Evolutionary conservation across 805 yeast species (phyloP), one percentile per base, ranked within the genome.

Genomic region (Metschnikowia anglica): DNA sequence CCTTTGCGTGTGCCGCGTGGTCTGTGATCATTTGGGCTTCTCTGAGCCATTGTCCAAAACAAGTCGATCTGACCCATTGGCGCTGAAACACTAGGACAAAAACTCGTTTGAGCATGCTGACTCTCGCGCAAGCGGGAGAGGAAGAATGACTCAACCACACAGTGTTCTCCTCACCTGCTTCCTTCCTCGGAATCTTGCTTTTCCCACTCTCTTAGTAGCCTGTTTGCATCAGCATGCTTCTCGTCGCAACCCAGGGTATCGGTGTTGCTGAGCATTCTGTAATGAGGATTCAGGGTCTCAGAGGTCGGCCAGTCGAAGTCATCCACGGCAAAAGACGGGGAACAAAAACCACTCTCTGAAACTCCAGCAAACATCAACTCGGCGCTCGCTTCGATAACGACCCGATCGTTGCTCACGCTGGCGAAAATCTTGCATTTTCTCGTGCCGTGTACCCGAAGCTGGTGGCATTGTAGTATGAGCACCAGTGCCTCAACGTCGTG

Each of bases 321-420:
- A 16, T 51, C 53, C 17, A 51, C 47, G 6, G 27, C 38, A 16
- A 38, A 45, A 1, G 13, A 13, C 9, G 41, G 40, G 5, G 8
- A 15, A 2, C 30, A 25, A n/a, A 41, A 20, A 1, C 3, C 16
- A n/a, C 10, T 15, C 2, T 13, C 36, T 5, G 19, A 17, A 12
- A 31, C 21, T 7, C 44, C 40, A 9, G 48, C 48, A 15, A 49
- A 30, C 26, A 17, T 17, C 21, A 51, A 19, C 4, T 33, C 9
- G 9, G 36, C 28, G 34, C 73, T 61, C 23, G 58, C 46, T 44
- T 70, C 74, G 8, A 66, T 58, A 8, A 67, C 54, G 2, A 66
- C 50, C 15, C 59, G 54, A 33, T 55, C 43, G 34, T 56, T 60
- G 10, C 44, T 43, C 6, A 60, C 59, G 10, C 42, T 28, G 1